Percentiles rank a stretch among this genome's conserved stretches.
phyloP scores from a whole-genome alignment of 2,329 filamentous ascomycete genomes.

The Venturia effusa region DNA sequence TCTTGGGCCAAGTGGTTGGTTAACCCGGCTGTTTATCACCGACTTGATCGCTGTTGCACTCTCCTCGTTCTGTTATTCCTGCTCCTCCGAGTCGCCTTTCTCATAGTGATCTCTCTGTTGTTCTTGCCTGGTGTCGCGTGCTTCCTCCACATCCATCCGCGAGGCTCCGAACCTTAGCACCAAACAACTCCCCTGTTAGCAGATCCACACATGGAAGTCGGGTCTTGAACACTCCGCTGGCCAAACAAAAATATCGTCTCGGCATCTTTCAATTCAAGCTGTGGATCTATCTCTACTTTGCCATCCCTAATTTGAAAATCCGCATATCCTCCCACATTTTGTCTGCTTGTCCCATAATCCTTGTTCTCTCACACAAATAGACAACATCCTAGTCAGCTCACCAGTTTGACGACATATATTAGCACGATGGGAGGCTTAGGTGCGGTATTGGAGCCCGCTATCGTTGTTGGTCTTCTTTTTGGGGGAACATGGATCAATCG shows the following conservation, averaged over 20 bases:
- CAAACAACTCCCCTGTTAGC: neutral
- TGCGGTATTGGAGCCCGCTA: slow-evolving; percentile 49
- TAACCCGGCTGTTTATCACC: neutral
- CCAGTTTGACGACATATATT: neutral
- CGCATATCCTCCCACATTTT: neutral
- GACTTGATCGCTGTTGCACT: neutral
- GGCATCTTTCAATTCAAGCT: neutral
- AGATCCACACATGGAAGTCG: neutral
- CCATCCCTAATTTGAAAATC: neutral
- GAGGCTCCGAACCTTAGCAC: slow-evolving; percentile 1
- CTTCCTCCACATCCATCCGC: neutral
- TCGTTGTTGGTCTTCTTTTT: slow-evolving; percentile 48
- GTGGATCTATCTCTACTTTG: neutral
- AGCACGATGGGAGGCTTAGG: slow-evolving; percentile 39
- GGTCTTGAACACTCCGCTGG: neutral
- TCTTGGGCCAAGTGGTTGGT: neutral
- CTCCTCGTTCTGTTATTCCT: neutral
- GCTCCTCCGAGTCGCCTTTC: neutral
- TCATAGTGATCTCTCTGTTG: neutral
- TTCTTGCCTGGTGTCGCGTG: neutral
- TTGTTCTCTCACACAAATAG: neutral
- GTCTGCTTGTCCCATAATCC: neutral
- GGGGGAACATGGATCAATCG: slow-evolving; percentile 54
- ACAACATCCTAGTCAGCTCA: neutral
- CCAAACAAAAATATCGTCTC: neutral